Percentiles rank a stretch among this genome's conserved stretches.
phyloP scores from a whole-genome alignment of 2,329 filamentous ascomycete genomes.

The Aspergillus amoenus region DNA sequence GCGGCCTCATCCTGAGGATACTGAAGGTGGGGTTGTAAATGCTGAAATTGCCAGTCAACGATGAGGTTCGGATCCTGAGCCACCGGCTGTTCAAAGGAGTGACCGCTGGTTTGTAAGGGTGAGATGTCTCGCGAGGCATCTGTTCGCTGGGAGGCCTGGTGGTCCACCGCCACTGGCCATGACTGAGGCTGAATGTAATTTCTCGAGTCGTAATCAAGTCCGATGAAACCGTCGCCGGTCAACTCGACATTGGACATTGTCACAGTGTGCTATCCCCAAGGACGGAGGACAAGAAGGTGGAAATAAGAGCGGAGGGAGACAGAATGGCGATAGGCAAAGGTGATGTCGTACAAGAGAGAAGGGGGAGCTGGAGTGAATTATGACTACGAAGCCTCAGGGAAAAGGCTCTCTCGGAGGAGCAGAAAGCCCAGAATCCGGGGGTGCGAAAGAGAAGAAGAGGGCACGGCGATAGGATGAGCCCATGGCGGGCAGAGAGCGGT shows the following conservation, averaged over 20 bases:
- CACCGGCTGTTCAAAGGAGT: constrained; percentile 44
- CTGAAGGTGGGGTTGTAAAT: constrained; percentile 39
- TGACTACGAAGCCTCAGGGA: constrained; percentile 24
- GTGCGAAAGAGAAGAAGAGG: constrained; percentile 27
- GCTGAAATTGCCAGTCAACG: constrained; percentile 48
- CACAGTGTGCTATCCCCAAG: constrained; percentile 16
- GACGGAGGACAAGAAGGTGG: constrained; percentile 18
- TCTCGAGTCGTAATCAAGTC: constrained; percentile 50
- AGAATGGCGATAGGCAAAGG: constrained; percentile 13
- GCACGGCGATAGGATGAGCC: constrained; percentile 32
- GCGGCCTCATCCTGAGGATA: constrained; percentile 54
- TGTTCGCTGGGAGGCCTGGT: constrained; percentile 38
- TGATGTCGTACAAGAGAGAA: constrained; percentile 23
- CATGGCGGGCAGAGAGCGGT: constrained; percentile 37
- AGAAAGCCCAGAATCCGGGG: constrained; percentile 32
- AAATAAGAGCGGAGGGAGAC: constrained; percentile 10
- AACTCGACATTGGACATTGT: constrained; percentile 48
- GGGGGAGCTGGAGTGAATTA: constrained; percentile 13
- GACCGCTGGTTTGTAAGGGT: constrained; percentile 45
- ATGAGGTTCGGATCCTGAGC: constrained; percentile 45
- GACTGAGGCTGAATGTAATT: constrained; percentile 43
- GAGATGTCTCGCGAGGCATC: constrained; percentile 42
- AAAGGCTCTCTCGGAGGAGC: constrained; percentile 29
- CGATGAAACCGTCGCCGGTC: constrained; percentile 45
- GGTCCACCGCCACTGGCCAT: constrained; percentile 46